Conservation (phyloP, 345 rosid species). For the Ceriops decandra region DNA sequence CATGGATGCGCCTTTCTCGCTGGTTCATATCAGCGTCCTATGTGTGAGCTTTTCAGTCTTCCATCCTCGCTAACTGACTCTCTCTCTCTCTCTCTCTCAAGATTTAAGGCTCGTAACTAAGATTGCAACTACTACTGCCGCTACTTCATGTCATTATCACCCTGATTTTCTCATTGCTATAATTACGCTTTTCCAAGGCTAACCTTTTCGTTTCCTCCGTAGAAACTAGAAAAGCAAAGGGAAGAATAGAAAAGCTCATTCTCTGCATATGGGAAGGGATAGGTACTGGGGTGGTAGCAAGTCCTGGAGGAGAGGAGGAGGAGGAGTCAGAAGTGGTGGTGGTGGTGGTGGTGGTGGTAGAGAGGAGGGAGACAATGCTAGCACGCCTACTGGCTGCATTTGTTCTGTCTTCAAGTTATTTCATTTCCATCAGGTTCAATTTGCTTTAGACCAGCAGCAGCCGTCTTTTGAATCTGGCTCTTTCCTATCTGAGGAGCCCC, state of each 20-base stretch:
- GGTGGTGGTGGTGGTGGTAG: neutral
- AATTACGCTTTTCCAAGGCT: too few species aligned
- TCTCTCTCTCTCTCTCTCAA: too few species aligned
- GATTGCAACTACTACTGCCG: too few species aligned
- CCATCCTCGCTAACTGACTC: neutral
- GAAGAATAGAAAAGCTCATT: neutral
- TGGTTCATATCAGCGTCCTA: too few species aligned
- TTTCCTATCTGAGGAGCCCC: constrained; percentile 18
- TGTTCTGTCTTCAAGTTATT: constrained; percentile 69
- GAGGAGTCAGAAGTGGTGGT: neutral
- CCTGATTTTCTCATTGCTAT: constrained; percentile 7
- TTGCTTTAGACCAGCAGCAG: constrained; percentile 35
- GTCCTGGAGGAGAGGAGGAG: constrained; percentile 36
- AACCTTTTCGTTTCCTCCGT: too few species aligned
- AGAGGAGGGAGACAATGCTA: constrained; percentile 2
- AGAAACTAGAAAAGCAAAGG: too few species aligned
- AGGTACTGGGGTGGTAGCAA: constrained; percentile 39
- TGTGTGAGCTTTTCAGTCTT: constrained; percentile 15
- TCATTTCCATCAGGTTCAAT: constrained; percentile 60
- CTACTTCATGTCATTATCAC: constrained; percentile 23
- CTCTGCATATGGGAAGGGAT: constrained; percentile 50
- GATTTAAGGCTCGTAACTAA: too few species aligned
- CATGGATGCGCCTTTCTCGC: too few species aligned
- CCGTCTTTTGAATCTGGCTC: constrained; percentile 43
- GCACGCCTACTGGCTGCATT: constrained; percentile 59